Evolutionary conservation across 2,329 filamentous ascomycete genomes (phyloP).

Genomic region (Orbilia javanica): DNA sequence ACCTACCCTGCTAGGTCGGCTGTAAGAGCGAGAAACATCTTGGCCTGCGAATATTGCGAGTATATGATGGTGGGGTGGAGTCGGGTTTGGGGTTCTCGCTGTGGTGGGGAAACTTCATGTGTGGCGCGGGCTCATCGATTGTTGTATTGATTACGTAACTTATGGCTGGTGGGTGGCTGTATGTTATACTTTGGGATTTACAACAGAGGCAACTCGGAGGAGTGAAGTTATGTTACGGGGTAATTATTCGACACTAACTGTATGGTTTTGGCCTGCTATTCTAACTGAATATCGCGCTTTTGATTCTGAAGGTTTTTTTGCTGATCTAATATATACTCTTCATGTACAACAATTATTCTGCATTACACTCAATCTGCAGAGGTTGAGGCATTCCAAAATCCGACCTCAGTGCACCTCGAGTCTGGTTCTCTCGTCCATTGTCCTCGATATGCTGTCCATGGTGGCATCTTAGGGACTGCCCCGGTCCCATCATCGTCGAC

Average conservation of each 20-base stretch:
- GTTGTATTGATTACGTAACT: neutral
- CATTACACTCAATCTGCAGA: neutral
- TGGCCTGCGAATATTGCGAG: neutral
- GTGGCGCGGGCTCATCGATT: neutral
- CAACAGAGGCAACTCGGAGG: neutral
- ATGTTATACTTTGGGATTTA: no score
- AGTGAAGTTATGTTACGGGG: no score
- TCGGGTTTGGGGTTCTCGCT: no score
- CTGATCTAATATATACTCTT: no score
- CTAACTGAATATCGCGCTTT: no score
- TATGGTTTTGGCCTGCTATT: no score
- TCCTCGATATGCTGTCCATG: neutral
- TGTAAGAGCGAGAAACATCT: constrained; percentile 57
- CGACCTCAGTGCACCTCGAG: neutral
- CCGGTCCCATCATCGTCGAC: neutral
- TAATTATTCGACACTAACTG: no score
- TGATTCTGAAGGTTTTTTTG: no score
- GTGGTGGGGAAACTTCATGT: constrained; percentile 1
- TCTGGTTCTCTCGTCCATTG: neutral
- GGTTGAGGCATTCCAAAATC: neutral
- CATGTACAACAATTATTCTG: no score
- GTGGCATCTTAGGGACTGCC: neutral
- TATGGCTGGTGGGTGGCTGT: neutral
- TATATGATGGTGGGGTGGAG: no score
- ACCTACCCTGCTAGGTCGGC: constrained; percentile 25